These are phyloP conservation scores for Herpetomonas samuelpessoai DNA, from an alignment of 208 protist species.

Conservation along the genomic window DNA sequence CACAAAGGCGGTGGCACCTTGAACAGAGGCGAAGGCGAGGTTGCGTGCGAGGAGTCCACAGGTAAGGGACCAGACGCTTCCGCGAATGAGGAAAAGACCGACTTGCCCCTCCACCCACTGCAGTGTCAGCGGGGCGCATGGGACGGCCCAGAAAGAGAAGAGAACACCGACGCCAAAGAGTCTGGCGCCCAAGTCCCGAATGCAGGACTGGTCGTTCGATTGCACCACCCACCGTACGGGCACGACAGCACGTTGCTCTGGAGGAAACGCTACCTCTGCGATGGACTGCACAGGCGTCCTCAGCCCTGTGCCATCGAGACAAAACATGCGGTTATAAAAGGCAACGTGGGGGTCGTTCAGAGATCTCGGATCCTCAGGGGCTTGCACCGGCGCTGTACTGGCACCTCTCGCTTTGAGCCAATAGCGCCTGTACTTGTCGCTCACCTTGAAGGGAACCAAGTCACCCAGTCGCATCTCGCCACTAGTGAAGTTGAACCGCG, in stretches of 20 bases:
- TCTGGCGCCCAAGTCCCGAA: slow-evolving; percentile 38
- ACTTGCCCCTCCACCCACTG: slow-evolving; percentile 69
- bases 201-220: slow-evolving; percentile 32
- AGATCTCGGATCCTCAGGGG: too few relatives aligned
- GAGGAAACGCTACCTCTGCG: too few relatives aligned
- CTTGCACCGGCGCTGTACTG: too few relatives aligned
- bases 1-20: slow-evolving; percentile 23
- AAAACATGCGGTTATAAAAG: slow-evolving; percentile 1
- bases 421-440: slow-evolving; percentile 2
- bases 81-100: slow-evolving; percentile 59
- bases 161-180: slow-evolving; percentile 44
- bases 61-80: slow-evolving; percentile 75
- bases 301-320: too few relatives aligned
- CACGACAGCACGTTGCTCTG: neutral
- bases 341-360: neutral
- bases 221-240: slow-evolving; percentile 54
- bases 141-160: slow-evolving; percentile 45
- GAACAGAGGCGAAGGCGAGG: slow-evolving; percentile 36
- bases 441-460: slow-evolving; percentile 34
- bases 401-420: too few relatives aligned
- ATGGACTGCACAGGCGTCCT: too few relatives aligned
- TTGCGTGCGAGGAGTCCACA: slow-evolving; percentile 40
- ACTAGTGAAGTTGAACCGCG: slow-evolving; percentile 64
- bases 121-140: slow-evolving; percentile 58
- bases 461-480: slow-evolving; percentile 24